A percentile compares a stretch with the other conserved stretches of the same genome.
phyloP scores from a whole-genome alignment of 164 flowering plant genomes.

The Santalum album region DNA sequence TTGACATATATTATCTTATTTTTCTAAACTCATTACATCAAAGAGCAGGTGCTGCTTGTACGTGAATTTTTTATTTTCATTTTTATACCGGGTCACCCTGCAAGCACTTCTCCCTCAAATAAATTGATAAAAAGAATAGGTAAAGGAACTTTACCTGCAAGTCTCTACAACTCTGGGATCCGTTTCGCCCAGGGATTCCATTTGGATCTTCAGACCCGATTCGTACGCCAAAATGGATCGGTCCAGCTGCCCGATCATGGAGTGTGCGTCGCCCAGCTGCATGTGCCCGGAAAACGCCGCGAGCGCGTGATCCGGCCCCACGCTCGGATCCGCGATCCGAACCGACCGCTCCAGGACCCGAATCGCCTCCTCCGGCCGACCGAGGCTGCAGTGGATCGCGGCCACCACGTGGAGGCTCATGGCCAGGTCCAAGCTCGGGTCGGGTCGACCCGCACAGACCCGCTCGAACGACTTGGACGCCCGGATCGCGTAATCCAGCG shows the following conservation, averaged over 20 bases:
- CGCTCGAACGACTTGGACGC: constrained; percentile 2
- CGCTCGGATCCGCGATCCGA: neutral
- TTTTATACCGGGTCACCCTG: too few species aligned
- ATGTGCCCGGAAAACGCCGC: constrained; percentile 1
- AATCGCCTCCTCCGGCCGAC: constrained; percentile 3
- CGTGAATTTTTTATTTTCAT: too few species aligned
- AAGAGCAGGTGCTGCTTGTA: too few species aligned
- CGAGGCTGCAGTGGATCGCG: constrained; percentile 3
- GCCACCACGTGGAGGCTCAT: constrained; percentile 1
- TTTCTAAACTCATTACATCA: too few species aligned
- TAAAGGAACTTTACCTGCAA: constrained; percentile 5
- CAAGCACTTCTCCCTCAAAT: too few species aligned
- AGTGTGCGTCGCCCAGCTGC: constrained; percentile 3
- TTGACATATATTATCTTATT: too few species aligned
- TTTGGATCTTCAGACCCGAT: constrained; percentile 3
- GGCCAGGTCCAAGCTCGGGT: constrained; percentile 1
- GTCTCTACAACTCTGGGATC: constrained; percentile 6
- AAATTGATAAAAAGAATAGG: too few species aligned
- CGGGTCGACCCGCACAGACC: neutral
- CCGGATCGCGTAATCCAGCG: constrained; percentile 1
- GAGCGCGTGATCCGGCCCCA: constrained; percentile 1
- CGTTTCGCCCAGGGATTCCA: neutral
- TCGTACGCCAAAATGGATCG: neutral
- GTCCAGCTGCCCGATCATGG: constrained; percentile 1
- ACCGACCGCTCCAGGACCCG: constrained; percentile 4